phyloP scores from a whole-genome alignment of 2,329 filamentous ascomycete genomes.

The Aspergillus novofumigatus region DNA sequence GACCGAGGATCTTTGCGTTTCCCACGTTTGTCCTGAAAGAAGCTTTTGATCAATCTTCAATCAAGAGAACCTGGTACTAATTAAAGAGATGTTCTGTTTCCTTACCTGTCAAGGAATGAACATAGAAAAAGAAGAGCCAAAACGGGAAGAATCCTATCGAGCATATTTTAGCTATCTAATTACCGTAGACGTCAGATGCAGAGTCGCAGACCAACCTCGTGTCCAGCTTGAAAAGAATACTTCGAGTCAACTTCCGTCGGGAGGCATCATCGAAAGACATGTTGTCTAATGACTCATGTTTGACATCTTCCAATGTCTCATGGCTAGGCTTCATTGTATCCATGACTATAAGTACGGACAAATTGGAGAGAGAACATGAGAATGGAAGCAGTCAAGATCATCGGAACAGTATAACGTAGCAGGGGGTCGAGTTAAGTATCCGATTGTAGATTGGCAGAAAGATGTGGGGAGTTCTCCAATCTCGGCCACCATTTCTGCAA shows the following conservation, averaged over 20 bases:
- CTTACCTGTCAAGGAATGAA: slow-evolving; percentile 53
- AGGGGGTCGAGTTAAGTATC: not conserved
- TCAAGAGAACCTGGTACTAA: not conserved
- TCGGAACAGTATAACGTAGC: not conserved
- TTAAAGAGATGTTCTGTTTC: not conserved
- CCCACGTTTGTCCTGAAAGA: slow-evolving; percentile 62
- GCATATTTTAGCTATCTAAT: not conserved
- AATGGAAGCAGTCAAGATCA: not conserved
- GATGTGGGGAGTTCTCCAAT: not conserved
- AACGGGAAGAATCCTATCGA: slow-evolving; percentile 55
- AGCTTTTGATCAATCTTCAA: not conserved
- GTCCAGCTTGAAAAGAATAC: slow-evolving; percentile 53
- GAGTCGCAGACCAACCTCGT: slow-evolving; percentile 37
- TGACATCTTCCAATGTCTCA: slow-evolving; percentile 21
- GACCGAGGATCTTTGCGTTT: slow-evolving; percentile 62
- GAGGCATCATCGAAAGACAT: slow-evolving; percentile 12
- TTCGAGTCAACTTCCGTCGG: slow-evolving; percentile 35
- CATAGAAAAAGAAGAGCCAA: slow-evolving; percentile 63
- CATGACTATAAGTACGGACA: slow-evolving; percentile 8
- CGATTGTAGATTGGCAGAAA: not conserved
- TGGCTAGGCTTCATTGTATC: slow-evolving; percentile 14
- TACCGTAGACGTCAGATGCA: not conserved
- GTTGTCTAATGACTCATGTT: slow-evolving; percentile 10
- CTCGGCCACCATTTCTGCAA: slow-evolving; percentile 1
- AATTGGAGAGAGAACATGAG: not conserved